These are phyloP conservation scores for Fusarium sp. DNA, from an alignment of 2,329 filamentous ascomycete species.

Conservation along the genomic window DNA sequence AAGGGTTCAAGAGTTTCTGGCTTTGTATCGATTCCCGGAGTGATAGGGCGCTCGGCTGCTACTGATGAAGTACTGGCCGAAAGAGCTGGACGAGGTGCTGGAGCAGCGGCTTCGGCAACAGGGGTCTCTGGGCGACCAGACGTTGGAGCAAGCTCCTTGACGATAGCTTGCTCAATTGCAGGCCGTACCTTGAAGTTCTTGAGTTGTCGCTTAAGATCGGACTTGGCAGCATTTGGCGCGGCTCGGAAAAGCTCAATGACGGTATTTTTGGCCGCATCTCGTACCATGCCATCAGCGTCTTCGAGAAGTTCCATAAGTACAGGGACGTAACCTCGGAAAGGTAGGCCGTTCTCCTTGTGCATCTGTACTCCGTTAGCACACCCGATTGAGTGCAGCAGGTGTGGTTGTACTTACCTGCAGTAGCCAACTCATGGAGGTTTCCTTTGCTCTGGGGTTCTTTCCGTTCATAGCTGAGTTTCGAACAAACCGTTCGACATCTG, in stretches of 20 bases:
- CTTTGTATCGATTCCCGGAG: conserved; percentile 73
- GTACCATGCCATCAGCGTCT: conserved; percentile 88
- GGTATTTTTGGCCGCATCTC: conserved; percentile 84
- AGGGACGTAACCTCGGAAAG: conserved; percentile 86
- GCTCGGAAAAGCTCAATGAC: conserved; percentile 89
- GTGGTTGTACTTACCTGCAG: conserved; percentile 68
- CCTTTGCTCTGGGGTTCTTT: conserved; percentile 86
- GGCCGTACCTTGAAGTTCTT: conserved; percentile 86
- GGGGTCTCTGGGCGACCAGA: conserved; percentile 57
- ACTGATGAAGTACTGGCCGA: conserved; percentile 64
- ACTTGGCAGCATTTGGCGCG: conserved; percentile 85
- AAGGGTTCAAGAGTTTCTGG: conserved; percentile 80
- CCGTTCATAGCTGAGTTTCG: conserved; percentile 82
- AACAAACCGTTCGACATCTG: conserved; percentile 83
- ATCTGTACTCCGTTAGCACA: conserved; percentile 64
- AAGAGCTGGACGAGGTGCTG: conserved; percentile 58
- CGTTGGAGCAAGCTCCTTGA: conserved; percentile 75
- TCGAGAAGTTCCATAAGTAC: conserved; percentile 87
- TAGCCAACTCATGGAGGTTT: conserved; percentile 86
- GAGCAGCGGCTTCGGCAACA: conserved; percentile 48
- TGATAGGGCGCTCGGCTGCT: conserved; percentile 64
- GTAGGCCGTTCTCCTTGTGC: conserved; percentile 81
- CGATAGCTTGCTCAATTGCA: conserved; percentile 84
- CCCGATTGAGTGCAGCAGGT: neutral
- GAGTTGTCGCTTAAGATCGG: conserved; percentile 88